Base-by-base conservation (phyloP, 2,329 filamentous ascomycete genomes). In the Monosporascus sp. region DNA sequence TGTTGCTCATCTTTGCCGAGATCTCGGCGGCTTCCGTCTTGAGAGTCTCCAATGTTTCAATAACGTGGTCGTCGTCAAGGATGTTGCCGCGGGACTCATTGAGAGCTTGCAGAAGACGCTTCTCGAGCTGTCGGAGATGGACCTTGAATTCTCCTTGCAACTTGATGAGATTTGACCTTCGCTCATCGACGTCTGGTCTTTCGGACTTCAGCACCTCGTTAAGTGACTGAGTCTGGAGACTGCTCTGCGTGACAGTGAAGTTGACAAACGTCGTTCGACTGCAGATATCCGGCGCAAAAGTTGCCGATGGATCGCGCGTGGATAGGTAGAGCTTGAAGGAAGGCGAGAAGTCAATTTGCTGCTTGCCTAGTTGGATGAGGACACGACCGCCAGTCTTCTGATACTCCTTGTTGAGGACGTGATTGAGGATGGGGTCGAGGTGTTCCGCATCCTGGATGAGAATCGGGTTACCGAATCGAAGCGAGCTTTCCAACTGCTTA, bases 251-350 rank as follows among this genome's bases (percentile, higher is more conserved):
- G 58, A 99, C 93, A 1, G 95, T 97, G 64, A 99, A 99, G 74
- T 99, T 99, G 80, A 99, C 94, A 73, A 99, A 96, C 0, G 95
- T 99, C 7, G 94, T 97, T 65, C 95, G 85, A 78, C 91, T 96
- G 84, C 95, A 99, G 59, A 99, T 91, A 68, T 99, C 94, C 0
- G 94, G 95, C 7, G 94, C 86, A 70, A 99, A 99, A 7, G 87
- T 90, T 26, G 94, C 93, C 43, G 95, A 99, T 1, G 95, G 95
- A 74, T 99, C 94, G 65, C 93, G 82, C 2, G 95, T 99, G 0
- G 93, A 97, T 40, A 99, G 78, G 70, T 96, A 99, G 35, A 99
- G 81, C 74, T 88, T 94, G 80, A 99, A 99, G 0, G 92, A 85
- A 1, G 94, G 93, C 49, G 94, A 99, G 74, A 99, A 99, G 72